Evolutionary conservation across 2,329 filamentous ascomycete genomes (phyloP).

Genomic region (Trichophaea hybrida): DNA sequence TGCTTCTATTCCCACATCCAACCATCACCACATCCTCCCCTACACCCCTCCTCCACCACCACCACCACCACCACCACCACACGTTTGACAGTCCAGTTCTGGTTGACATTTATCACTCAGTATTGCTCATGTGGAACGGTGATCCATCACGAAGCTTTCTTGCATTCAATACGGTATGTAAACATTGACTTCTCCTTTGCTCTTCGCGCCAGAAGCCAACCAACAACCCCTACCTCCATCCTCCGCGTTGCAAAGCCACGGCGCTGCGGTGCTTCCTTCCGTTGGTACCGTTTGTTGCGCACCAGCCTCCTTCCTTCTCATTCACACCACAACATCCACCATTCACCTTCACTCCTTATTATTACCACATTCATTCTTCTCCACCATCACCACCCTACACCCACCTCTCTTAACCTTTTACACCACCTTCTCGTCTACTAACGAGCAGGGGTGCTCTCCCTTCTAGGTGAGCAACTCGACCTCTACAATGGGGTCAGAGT

Average conservation of each 20-base stretch:
- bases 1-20: neutral
- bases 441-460: neutral
- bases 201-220: slow-evolving; percentile 1
- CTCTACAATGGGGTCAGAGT: neutral
- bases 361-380: neutral
- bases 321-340: neutral
- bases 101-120: neutral
- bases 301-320: neutral
- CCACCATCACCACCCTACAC: neutral
- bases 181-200: neutral
- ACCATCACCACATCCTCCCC: neutral
- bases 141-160: neutral
- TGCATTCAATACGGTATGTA: neutral
- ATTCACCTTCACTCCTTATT: neutral
- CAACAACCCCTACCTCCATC: neutral
- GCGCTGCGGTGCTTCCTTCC: neutral
- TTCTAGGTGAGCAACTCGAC: neutral
- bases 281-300: neutral
- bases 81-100: neutral
- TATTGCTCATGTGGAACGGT: neutral
- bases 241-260: neutral
- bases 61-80: neutral
- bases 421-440: neutral
- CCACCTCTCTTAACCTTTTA: neutral
- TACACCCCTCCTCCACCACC: neutral